A percentile compares a stretch with the other conserved stretches of the same genome.
Conservation (phyloP, 2,329 filamentous ascomycete genomes). For the Hypomyces rosellus region DNA sequence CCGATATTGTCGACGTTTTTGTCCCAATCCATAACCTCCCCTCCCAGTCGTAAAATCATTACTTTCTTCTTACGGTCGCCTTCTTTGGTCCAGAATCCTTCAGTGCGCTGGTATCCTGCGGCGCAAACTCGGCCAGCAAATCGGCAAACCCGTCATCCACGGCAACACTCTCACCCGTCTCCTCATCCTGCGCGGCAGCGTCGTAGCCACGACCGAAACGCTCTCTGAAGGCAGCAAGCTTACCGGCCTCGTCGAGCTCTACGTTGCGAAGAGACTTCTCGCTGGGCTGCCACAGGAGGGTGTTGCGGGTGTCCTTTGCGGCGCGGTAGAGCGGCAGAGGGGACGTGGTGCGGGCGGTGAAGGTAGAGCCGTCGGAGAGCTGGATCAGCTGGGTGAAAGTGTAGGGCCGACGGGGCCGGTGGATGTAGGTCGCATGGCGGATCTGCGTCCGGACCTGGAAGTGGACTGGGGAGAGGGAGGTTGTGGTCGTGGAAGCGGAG, state of each 20-base stretch:
- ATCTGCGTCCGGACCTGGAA: conserved; percentile 45
- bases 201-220: conserved; percentile 85
- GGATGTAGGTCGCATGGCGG: conserved; percentile 78
- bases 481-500: conserved; percentile 19
- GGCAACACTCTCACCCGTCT: conserved; percentile 21
- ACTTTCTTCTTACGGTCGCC: conserved; percentile 43
- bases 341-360: conserved; percentile 69
- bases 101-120: conserved; percentile 29
- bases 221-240: conserved; percentile 76
- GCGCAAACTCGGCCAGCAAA: conserved; percentile 45
- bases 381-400: conserved; percentile 96
- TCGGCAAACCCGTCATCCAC: conserved; percentile 36
- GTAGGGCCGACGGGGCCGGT: conserved; percentile 86
- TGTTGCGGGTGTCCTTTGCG: conserved; percentile 82
- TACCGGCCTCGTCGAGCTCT: conserved; percentile 91
- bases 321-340: conserved; percentile 54
- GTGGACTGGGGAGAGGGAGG: conserved; percentile 19
- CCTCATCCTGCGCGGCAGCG: conserved; percentile 34
- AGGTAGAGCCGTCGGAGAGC: conserved; percentile 85
- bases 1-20: no score
- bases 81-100: conserved; percentile 35
- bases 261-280: conserved; percentile 76
- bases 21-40: conserved; percentile 11
- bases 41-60: conserved; percentile 11
- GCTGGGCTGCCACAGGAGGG: conserved; percentile 83